Base-by-base conservation (phyloP, 306 rosid genomes). In the Comarum palustre region DNA sequence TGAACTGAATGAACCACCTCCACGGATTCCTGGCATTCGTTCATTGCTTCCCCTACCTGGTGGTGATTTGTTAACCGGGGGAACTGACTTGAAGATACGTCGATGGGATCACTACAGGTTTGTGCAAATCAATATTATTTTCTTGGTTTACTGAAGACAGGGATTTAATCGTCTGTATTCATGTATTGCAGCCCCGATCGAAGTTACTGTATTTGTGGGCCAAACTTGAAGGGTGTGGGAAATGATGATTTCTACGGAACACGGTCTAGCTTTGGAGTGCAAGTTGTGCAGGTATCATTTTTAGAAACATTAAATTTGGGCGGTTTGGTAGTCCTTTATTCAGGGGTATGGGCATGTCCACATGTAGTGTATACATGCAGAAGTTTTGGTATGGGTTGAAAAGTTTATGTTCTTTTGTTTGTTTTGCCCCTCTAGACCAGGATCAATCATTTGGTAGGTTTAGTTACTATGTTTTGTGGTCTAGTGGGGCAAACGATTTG, bases 11-110 rank as follows among this genome's bases (percentile, higher is more conserved):
- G 96, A 89, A 77, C 95, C 97, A 73, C 87, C 91, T 47, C 81
- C 95, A 10, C 96, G 91, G 69, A 87, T 94, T 84, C 90, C 91
- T 76, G 98, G 97, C 50, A 83, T 94, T 22, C 92, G 97, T 47
- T 84, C 98, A 73, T 74, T 94, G 87, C 97, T 91, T 76, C 91
- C 98, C 75, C 86, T 94, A 83, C 91, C 98, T 69, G 98, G 97
- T 38, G 98, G 98, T 73, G 96, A 94, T 87, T 72, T 91, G 76
- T 77, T 94, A 81, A 91, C 98, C 42, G 98, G 92, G 52, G 97
- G 97, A 68, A 91, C 98, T 11, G 98, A 94, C 77, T 83, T 94
- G 83, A 94, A 85, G 92, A 94, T 94, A 74, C 98, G 96, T 62
- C 87, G 95, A 73, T 94, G 95, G 97, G 92, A 91, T 80, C 96